Conservation (phyloP, 2,329 filamentous ascomycete species). For the Chaetomium olivaceum region DNA sequence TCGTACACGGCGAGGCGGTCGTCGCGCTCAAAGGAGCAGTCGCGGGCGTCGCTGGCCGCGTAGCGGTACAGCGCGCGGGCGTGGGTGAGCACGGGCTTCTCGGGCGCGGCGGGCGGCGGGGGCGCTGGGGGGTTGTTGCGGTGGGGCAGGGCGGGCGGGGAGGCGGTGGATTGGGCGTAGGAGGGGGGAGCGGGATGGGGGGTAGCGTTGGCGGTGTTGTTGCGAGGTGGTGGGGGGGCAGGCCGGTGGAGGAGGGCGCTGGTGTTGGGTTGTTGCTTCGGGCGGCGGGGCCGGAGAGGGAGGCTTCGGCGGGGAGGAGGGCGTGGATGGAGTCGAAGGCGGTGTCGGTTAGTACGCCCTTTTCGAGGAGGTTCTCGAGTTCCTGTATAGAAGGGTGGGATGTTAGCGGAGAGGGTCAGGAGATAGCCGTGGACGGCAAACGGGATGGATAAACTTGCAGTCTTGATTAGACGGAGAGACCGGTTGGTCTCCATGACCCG, state of each 20-base stretch:
- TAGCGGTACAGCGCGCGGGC: slow-evolving; percentile 85
- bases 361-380: slow-evolving; percentile 84
- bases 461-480: slow-evolving; percentile 84
- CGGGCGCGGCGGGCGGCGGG: slow-evolving; percentile 43
- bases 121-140: slow-evolving; percentile 43
- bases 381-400: slow-evolving; percentile 58
- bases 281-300: slow-evolving; percentile 48
- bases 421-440: neutral
- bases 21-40: slow-evolving; percentile 77
- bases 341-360: slow-evolving; percentile 72
- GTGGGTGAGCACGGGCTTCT: slow-evolving; percentile 64
- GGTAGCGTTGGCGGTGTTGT: slow-evolving; percentile 30
- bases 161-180: slow-evolving; percentile 50
- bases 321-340: slow-evolving; percentile 73
- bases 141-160: slow-evolving; percentile 35
- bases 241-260: slow-evolving; percentile 25
- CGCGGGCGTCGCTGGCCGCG: slow-evolving; percentile 73
- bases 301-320: slow-evolving; percentile 71
- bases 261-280: slow-evolving; percentile 37
- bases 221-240: slow-evolving; percentile 37
- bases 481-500: slow-evolving; percentile 72
- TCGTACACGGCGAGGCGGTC: slow-evolving; percentile 80
- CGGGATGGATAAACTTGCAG: slow-evolving; percentile 50
- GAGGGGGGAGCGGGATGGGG: slow-evolving; percentile 42
- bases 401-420: slow-evolving; percentile 24